phyloP scores from a whole-genome alignment of 129 eudicot species.

The Saussurea involucrata region DNA sequence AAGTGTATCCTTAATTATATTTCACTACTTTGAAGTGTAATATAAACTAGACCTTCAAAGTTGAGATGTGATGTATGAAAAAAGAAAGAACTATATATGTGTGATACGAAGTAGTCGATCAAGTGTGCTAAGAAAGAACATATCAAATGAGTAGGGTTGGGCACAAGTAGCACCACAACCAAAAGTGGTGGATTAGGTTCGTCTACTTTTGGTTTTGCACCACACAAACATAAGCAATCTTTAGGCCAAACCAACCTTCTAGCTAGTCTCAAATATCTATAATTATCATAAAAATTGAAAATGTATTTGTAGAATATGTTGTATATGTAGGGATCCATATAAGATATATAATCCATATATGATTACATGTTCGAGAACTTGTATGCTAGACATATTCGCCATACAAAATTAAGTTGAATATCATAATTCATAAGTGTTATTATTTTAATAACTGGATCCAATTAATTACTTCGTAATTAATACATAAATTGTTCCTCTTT shows the following conservation, averaged over 20 bases:
- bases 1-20: not conserved
- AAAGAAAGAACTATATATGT: constrained; percentile 27
- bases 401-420: not conserved
- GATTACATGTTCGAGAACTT: no score
- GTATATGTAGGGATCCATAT: not conserved
- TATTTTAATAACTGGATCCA: no score
- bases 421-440: no score
- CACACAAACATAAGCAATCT: constrained; percentile 33
- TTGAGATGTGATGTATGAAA: constrained; percentile 14
- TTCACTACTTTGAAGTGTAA: constrained; percentile 3
- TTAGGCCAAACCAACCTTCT: constrained; percentile 14
- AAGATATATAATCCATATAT: not conserved
- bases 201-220: constrained; percentile 39
- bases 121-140: constrained; percentile 34
- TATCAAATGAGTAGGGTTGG: constrained; percentile 47
- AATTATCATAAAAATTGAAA: not conserved
- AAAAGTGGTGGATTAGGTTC: constrained; percentile 87
- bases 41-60: not conserved
- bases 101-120: constrained; percentile 17
- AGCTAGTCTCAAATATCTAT: not conserved
- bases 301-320: not conserved
- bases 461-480: no score
- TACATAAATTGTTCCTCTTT: no score
- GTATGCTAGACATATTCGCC: no score
- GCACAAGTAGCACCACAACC: constrained; percentile 62